Percentiles rank a stretch among this genome's conserved stretches.
Evolutionary conservation across 768 basidiomycete species (phyloP).

Genomic region (Collybia sordida): DNA sequence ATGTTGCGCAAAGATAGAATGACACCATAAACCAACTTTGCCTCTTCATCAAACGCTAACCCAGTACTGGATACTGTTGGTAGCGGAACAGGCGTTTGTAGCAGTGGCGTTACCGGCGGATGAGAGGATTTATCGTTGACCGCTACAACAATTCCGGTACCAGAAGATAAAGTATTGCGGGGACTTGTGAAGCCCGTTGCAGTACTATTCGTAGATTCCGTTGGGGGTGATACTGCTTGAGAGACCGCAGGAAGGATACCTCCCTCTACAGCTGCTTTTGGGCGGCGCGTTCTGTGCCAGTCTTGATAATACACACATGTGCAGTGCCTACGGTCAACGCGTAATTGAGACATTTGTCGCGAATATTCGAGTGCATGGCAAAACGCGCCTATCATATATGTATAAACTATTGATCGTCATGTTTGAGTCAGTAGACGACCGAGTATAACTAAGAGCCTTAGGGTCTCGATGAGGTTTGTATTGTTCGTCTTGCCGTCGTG

Average conservation of each 20-base stretch:
- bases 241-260: conserved; percentile 81
- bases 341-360: conserved; percentile 9
- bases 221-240: conserved; percentile 51
- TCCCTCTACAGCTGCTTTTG: conserved; percentile 70
- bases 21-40: conserved; percentile 96
- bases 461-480: no score
- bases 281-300: conserved; percentile 81
- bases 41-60: conserved; percentile 94
- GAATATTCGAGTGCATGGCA: not conserved
- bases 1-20: conserved; percentile 89
- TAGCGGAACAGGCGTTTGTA: conserved; percentile 33
- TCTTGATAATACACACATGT: conserved; percentile 94
- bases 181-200: conserved; percentile 52
- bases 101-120: conserved; percentile 33
- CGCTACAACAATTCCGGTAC: conserved; percentile 70
- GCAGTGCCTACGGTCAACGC: conserved; percentile 64
- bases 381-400: conserved; percentile 81
- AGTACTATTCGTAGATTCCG: conserved; percentile 29
- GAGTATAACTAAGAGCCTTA: no score
- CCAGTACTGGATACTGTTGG: conserved; percentile 43
- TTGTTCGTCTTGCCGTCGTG: no score
- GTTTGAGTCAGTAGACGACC: not conserved
- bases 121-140: conserved; percentile 40
- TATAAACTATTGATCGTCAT: conserved; percentile 95
- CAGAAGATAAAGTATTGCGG: conserved; percentile 63